Base-by-base conservation (phyloP, 768 basidiomycete genomes). In the Coprinopsis strossmayeri region DNA sequence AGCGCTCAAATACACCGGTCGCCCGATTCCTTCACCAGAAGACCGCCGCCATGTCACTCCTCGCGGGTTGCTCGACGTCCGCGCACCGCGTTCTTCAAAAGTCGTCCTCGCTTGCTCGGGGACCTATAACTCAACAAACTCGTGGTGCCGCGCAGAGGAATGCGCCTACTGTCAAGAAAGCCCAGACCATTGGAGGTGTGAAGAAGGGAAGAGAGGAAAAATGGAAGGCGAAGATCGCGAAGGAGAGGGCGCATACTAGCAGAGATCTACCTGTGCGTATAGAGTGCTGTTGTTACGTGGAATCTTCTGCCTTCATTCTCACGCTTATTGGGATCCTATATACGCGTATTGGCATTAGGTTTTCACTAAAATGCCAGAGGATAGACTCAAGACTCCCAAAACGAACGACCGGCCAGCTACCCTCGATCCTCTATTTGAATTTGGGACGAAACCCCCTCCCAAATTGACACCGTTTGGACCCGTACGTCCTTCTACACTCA, bases 361-460 rank as follows among this genome's bases (percentile, higher is more conserved):
- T 23, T 55, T 53, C 26, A 55, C 54, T 17, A 38, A 42, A 17
- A 35, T 53, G 18, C 30, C 51, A 13, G 49, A 46, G 5, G 41
- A 49, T 11, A 46, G 46, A 10, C 42, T 55, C 2, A 44, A 27
- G 20, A 27, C 23, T 5, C 34, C 48, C 32, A 48, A 46, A 25
- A 28, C 30, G 7, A 34, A 34, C 11, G 18, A 23, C 18, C 18
- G 34, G 18, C 42, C 50, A 3, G 48, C 44, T 12, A 39, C 40
- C 10, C 30, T 47, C 3, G 25, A 32, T 5, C 21, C 21, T 12
- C n/a, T 30, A 5, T 46, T 42, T 43, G 1, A 32, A 17, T 20
- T 37, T 15, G 49, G 34, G 13, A 17, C 15, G 9, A 26, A 23
- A 5, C 37, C 21, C 27, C 7, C 32, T 11, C 25, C 34, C 18